Evolutionary conservation across 108 stramenopile species (phyloP), one percentile per base, ranked within the genome.

Genomic region (Fragilariopsis cylindrus): DNA sequence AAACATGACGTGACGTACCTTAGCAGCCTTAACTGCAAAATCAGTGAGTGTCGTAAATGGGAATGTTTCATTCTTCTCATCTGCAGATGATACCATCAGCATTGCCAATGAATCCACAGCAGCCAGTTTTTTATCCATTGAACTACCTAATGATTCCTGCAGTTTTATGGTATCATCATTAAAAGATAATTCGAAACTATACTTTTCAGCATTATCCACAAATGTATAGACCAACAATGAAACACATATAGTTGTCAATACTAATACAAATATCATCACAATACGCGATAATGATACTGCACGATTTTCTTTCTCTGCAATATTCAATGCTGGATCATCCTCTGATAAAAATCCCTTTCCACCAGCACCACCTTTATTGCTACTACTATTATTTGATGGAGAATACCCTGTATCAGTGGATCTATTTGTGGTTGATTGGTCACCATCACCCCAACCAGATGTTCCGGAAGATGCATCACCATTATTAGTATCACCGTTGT

Each of bases 91-190:
- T 15, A 54, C 70, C 39, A 78, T 64, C 15, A 30, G 7, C n/a
- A 72, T 60, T 19, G 60, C 46, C 18, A 72, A 71, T 3, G 71
- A 42, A 56, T 78, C 77, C 44, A 72, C 52, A 30, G 76, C 46
- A 42, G 49, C 69, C 7, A 77, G 60, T 4, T 45, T 63, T 2
- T 19, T 49, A 48, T 62, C 76, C 58, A 70, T 16, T 8, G 69
- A 53, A 44, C 21, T 49, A 3, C 68, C 60, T 16, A 77, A 5
- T 6, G 76, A 44, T 2, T 70, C 76, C n/a, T 64, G 12, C 12
- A 77, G 50, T 53, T 77, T 77, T 54, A n/a, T 12, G 9, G 76
- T 15, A 45, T 70, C 70, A 45, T 5, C 52, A n/a, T 39, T 8
- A 64, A 77, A 77, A n/a, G 45, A 18, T 53, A 18, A 7, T 39